Evolutionary conservation across 352 stramenopile species (phyloP), one percentile per base, ranked within the genome.

Genomic region (Phytophthora chlamydospora): DNA sequence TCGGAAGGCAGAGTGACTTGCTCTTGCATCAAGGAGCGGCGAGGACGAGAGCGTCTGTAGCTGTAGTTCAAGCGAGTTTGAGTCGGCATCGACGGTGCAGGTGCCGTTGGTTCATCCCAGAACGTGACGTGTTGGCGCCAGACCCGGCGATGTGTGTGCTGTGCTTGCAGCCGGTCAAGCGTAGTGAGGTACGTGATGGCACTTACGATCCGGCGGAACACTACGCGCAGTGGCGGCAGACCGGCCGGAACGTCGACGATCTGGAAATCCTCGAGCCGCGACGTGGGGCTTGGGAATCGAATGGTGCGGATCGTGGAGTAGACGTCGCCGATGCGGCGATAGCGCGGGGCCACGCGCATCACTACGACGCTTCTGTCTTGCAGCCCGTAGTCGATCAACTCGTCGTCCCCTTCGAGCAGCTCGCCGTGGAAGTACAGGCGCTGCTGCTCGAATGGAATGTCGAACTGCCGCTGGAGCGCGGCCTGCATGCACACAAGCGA

Each of bases 221-320:
- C 59, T 10, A 90, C 40, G 9, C 66, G 62, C 0, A 89, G 64
- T 3, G 81, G 79, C 12, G 83, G 83, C 14, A 92, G 50, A 19
- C 66, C 64, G 11, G 81, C 77, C n/a, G 78, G 66, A 19, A 92
- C 62, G 9, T 92, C 83, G 9, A 90, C 70, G 35, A 90, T 39
- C 29, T 80, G 68, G 47, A 74, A 92, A 43, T 89, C 83, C 21
- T 88, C 77, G 0, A 66, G 17, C 6, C 48, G 56, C 12, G 62
- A 47, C 12, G 55, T 58, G 4, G 64, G 48, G 21, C 43, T 64
- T 3, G 52, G 40, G 53, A 89, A 87, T 6, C 59, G 65, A 16
- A 92, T 71, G 1, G 76, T 83, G 19, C 80, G 80, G 58, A 90
- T 82, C 14, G 75, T 88, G 36, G 67, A 75, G 65, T 78, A 85